Evolutionary conservation across 2,329 filamentous ascomycete genomes (phyloP), one percentile per base, ranked within the genome.

Genomic region (Xylaria sp.): DNA sequence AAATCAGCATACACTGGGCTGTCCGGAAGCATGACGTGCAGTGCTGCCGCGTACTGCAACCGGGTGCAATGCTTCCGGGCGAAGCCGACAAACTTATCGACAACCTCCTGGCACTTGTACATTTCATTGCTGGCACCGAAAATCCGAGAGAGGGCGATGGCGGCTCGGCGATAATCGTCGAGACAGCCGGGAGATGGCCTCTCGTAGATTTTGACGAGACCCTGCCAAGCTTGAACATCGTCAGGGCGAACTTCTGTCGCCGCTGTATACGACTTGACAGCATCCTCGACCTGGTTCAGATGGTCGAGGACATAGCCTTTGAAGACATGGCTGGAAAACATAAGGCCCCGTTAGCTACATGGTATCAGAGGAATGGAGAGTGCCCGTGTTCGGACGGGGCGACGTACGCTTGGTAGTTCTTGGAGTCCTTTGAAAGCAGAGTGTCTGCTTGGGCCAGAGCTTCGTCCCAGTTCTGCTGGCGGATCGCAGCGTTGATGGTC

Each of bases 161-260:
- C 88, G 1, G 89, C 90, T 51, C 85, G 78, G 52, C 89, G 87
- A 70, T 96, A 96, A 53, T 87, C 82, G 57, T 84, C 80, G 11
- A 97, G 76, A 68, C 88, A 90, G 57, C 82, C 80, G 35, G 78
- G 74, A 13, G 84, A 87, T 70, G 92, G 89, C 67, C 85, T 88
- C 75, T 96, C 91, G 71, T 91, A 97, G 35, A 97, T 75, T 69
- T 87, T 90, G 73, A 94, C 83, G 51, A 99, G 79, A 1, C 94
- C 94, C 72, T 96, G 90, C 91, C 91, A 97, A 65, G 90, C 90
- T 68, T 93, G 89, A n/a, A 85, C 78, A 66, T 97, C 23, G 23
- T 30, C 92, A 0, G 87, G 84, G 65, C 91, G 92, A 62, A 91
- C 78, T 18, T 80, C 79, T 4, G 89, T 84, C 1, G 93, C 94